Conservation (phyloP, 2,329 filamentous ascomycete genomes). For the Clonostachys solani region DNA sequence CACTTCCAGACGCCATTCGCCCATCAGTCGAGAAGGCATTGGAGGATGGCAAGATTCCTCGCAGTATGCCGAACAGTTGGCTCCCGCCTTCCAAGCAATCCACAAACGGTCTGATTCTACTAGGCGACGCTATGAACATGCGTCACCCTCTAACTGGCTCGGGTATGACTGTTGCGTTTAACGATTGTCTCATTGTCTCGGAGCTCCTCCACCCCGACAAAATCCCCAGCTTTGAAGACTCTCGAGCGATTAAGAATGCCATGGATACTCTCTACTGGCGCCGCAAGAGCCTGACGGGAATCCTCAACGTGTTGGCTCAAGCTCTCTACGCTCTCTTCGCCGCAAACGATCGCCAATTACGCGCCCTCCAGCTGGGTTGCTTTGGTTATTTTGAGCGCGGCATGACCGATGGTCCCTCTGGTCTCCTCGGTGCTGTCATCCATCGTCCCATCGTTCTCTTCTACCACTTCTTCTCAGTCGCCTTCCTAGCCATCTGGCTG, state of each 20-base stretch:
- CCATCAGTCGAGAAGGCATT: slow-evolving; percentile 74
- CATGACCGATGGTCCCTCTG: slow-evolving; percentile 73
- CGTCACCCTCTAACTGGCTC: slow-evolving; percentile 96
- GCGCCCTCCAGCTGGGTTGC: slow-evolving; percentile 81
- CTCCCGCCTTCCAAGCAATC: slow-evolving; percentile 68
- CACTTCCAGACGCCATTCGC: slow-evolving; percentile 66
- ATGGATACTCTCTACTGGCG: slow-evolving; percentile 81
- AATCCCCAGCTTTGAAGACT: slow-evolving; percentile 68
- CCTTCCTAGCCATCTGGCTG: slow-evolving; percentile 80
- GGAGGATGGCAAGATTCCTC: slow-evolving; percentile 70
- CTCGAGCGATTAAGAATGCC: slow-evolving; percentile 58
- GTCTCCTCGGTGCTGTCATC: slow-evolving; percentile 78
- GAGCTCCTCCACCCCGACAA: slow-evolving; percentile 66
- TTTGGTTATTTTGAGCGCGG: slow-evolving; percentile 85
- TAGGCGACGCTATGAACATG: slow-evolving; percentile 98
- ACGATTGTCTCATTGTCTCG: slow-evolving; percentile 78
- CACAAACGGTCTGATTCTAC: slow-evolving; percentile 63
- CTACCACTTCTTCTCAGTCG: slow-evolving; percentile 93
- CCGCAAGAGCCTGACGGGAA: slow-evolving; percentile 75
- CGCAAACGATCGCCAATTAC: slow-evolving; percentile 72
- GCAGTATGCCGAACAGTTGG: slow-evolving; percentile 93
- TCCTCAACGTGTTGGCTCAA: slow-evolving; percentile 97
- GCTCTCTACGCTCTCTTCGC: slow-evolving; percentile 90
- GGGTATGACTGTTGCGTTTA: slow-evolving; percentile 97
- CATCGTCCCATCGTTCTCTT: slow-evolving; percentile 73